Evolutionary conservation across 2,329 filamentous ascomycete genomes (phyloP).

Genomic region (Ascochyta clinopodiicola): DNA sequence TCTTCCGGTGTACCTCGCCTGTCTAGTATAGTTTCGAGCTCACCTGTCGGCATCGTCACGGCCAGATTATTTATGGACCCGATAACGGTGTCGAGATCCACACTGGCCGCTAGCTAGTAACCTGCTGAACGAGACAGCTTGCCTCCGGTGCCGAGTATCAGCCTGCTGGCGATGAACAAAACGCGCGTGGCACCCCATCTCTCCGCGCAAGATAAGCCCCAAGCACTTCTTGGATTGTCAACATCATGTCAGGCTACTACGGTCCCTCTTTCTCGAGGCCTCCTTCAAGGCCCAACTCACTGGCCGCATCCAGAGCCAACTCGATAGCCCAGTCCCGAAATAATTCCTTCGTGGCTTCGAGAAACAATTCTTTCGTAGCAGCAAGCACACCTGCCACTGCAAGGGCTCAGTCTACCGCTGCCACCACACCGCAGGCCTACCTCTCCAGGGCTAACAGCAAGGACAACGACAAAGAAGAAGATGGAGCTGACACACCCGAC

Average conservation of each 20-base stretch:
- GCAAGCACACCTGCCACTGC: constrained; percentile 15
- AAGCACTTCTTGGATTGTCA: constrained; percentile 1
- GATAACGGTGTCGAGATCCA: constrained; percentile 13
- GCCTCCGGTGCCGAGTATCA: constrained; percentile 7
- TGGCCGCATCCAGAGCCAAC: constrained; percentile 19
- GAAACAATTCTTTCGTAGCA: constrained; percentile 9
- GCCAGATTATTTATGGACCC: constrained; percentile 19
- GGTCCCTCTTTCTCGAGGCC: constrained; percentile 19
- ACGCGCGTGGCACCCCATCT: constrained; percentile 11
- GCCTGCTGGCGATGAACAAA: constrained; percentile 15
- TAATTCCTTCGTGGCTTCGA: constrained; percentile 4
- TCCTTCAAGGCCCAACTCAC: constrained; percentile 16
- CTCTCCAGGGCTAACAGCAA: constrained; percentile 18
- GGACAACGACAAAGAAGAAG: background rate
- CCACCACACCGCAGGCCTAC: constrained; percentile 17
- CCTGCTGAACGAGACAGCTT: constrained; percentile 3
- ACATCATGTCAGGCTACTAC: constrained; percentile 21
- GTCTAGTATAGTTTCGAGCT: constrained; percentile 5
- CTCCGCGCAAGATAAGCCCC: constrained; percentile 8
- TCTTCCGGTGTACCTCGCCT: background rate
- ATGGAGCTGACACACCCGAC: background rate
- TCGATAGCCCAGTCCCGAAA: constrained; percentile 12
- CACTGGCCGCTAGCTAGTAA: constrained; percentile 13
- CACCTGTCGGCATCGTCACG: constrained; percentile 10
- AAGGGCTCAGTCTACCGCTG: constrained; percentile 15